Base-by-base conservation (phyloP, 208 protist species). In the Leptomonas pyrrhocoris region DNA sequence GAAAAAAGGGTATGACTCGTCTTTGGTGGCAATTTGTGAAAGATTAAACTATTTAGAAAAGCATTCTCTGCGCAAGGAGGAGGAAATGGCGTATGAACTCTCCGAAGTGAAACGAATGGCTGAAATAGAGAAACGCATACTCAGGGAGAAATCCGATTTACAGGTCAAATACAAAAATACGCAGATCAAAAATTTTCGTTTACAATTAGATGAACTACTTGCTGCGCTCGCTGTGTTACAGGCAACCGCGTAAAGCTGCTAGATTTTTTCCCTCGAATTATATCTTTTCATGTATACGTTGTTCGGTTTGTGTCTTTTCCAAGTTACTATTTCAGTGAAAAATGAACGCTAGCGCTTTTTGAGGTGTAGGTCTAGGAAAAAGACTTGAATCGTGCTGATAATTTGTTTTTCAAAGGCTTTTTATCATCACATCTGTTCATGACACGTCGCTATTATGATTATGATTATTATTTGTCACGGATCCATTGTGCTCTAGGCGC, bases 121-220 rank as follows among this genome's bases (percentile, higher is more conserved):
- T 31, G 81, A 92, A 12, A 74, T 93, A 43, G 92, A 96, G 68
- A 78, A 83, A 31, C 58, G 53, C 1, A 31, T 95, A 19, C 40
- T 79, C 40, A 81, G 59, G 25, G 81, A 96, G 58, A 89, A 90
- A 50, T 68, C 71, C 16, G 69, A 93, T 38, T 72, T 94, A 42
- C 46, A 86, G 19, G n/a, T 96, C 30, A 79, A 93, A 40, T 61
- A 88, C 45, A 96, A 96, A 71, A 95, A 94, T 68, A 78, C 85
- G 42, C 87, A 96, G 70, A 94, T 96, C 42, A 73, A 84, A 8
- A 74, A 77, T 46, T 96, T 95, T 54, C 83, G 77, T 2, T 21
- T 83, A 1, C 81, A 93, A 43, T 64, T 96, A 25, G 89, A 96
- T 63, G 75, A 86, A 36, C 71, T 96, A 27, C 79, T 96, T 34